These are phyloP conservation scores for Chrysophaeum taylorii DNA, from an alignment of 352 stramenopile genomes.

Conservation along the genomic window DNA sequence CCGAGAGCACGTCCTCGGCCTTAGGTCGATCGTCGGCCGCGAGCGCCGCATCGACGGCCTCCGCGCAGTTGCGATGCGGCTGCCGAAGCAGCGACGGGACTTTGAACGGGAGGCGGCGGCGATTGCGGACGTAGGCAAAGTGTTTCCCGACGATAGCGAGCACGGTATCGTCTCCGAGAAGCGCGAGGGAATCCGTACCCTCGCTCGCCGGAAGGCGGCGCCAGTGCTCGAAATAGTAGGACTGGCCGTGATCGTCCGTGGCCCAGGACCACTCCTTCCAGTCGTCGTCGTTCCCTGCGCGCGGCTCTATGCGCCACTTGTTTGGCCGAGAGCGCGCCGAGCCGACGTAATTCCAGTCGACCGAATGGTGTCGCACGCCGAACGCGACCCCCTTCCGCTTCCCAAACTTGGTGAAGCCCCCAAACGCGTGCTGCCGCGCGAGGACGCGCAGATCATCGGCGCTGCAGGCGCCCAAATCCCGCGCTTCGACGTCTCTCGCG, in stretches of 20 bases:
- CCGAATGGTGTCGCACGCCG: slow-evolving; percentile 45
- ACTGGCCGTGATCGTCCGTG: slow-evolving; percentile 38
- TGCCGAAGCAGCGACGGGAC: too few relatives aligned
- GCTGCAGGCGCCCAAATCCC: slow-evolving; percentile 32
- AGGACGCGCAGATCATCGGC: slow-evolving; percentile 35
- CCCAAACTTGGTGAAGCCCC: slow-evolving; percentile 32
- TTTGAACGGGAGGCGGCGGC: too few relatives aligned
- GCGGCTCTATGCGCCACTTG: slow-evolving; percentile 46
- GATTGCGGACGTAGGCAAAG: too few relatives aligned
- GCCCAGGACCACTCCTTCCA: slow-evolving; percentile 49
- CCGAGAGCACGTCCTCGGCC: too few relatives aligned
- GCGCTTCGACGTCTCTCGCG: slow-evolving; percentile 9
- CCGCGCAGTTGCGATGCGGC: too few relatives aligned
- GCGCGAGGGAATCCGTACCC: too few relatives aligned
- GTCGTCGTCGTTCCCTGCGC: slow-evolving; percentile 1
- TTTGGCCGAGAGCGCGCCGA: slow-evolving; percentile 38
- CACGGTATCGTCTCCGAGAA: too few relatives aligned
- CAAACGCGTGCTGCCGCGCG: slow-evolving; percentile 47
- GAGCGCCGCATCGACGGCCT: too few relatives aligned
- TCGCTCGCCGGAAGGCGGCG: slow-evolving; percentile 32
- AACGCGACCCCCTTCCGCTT: slow-evolving; percentile 17
- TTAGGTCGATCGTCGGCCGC: too few relatives aligned
- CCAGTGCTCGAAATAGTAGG: slow-evolving; percentile 50
- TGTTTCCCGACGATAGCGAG: too few relatives aligned
- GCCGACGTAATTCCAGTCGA: slow-evolving; percentile 51